Evolutionary conservation across 139 green algal genomes (phyloP).

Genomic region (Micractinium sp.): DNA sequence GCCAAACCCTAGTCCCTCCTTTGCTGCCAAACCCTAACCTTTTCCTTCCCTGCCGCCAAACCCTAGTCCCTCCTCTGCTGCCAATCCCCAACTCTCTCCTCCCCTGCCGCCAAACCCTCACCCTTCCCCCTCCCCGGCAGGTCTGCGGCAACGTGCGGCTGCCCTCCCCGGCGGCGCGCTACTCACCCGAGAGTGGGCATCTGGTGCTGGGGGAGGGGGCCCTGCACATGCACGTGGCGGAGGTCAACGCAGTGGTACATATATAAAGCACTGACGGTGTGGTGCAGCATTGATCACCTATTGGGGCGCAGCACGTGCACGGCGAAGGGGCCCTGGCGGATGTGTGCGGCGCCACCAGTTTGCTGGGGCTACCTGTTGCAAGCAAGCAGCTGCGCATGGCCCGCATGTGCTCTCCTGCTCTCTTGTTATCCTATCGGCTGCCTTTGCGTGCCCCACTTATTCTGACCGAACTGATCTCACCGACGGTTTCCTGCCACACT

Average conservation of each 20-base stretch:
- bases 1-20: neutral
- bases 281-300: too few relatives aligned
- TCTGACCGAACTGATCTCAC: too few relatives aligned
- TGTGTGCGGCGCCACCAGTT: too few relatives aligned
- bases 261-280: slow-evolving; percentile 1
- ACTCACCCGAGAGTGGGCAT: neutral
- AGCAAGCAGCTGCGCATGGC: too few relatives aligned
- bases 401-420: too few relatives aligned
- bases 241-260: slow-evolving; percentile 63
- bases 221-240: slow-evolving; percentile 54
- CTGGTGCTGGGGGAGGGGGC: slow-evolving; percentile 49
- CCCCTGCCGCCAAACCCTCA: neutral
- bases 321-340: too few relatives aligned
- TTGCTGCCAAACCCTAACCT: neutral
- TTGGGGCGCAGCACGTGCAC: neutral
- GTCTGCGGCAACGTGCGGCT: slow-evolving; percentile 49
- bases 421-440: too few relatives aligned
- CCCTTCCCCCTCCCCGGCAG: slow-evolving; percentile 10
- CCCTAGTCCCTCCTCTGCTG: too few relatives aligned
- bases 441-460: too few relatives aligned
- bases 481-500: too few relatives aligned
- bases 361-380: too few relatives aligned
- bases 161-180: slow-evolving; percentile 48
- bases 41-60: neutral
- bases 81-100: neutral